Conservation (phyloP, 2,329 filamentous ascomycete genomes). For the Talaromyces marneffei region DNA sequence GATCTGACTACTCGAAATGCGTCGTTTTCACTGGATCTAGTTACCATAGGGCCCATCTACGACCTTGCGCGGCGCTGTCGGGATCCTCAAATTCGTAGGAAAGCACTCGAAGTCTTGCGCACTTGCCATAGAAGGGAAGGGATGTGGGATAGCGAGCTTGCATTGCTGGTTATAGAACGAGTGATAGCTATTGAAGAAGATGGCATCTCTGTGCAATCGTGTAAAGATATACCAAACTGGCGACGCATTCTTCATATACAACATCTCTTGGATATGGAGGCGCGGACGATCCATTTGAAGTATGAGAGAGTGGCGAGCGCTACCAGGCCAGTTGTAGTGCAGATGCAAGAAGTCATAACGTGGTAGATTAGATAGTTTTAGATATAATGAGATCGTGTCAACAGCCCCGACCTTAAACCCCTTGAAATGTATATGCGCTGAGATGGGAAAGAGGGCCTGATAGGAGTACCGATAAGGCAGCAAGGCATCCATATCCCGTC, state of each 20-base stretch:
- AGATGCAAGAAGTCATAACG: constrained; percentile 4
- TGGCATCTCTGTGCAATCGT: not conserved
- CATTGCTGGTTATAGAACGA: not conserved
- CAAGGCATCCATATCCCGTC: constrained; percentile 8
- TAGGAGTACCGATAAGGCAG: not conserved
- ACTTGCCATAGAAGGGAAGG: constrained; percentile 5
- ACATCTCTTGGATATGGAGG: constrained; percentile 1
- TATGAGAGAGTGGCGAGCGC: constrained; percentile 8
- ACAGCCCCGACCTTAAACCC: not conserved
- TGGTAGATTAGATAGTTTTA: not conserved
- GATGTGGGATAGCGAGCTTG: constrained; percentile 7
- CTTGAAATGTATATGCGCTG: not conserved
- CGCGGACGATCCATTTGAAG: not conserved
- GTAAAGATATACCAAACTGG: constrained; percentile 1
- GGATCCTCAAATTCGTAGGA: constrained; percentile 2
- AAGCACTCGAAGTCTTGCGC: not conserved
- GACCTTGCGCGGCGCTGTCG: constrained; percentile 10
- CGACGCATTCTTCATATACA: constrained; percentile 4
- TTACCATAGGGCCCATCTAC: not conserved
- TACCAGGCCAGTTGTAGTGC: not conserved
- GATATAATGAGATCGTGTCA: not conserved
- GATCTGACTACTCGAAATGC: not conserved
- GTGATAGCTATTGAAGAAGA: constrained; percentile 8
- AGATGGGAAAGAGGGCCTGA: not conserved
- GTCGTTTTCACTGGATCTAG: not conserved